These are phyloP conservation scores for Trametes sanguinea DNA, from an alignment of 768 basidiomycete species.

Conservation along the genomic window DNA sequence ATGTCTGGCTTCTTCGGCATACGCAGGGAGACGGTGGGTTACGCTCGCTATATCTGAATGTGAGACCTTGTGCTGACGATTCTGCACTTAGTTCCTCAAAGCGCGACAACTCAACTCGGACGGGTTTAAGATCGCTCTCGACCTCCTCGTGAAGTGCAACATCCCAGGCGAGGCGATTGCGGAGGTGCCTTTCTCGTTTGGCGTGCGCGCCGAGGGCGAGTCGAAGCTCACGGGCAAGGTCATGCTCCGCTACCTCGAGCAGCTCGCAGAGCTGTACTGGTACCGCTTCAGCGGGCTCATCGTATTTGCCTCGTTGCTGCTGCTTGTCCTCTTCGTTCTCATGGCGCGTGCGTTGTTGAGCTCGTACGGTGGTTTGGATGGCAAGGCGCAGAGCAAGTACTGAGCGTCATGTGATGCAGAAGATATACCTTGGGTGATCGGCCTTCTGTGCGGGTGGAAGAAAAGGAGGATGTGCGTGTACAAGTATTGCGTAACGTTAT, in stretches of 20 bases:
- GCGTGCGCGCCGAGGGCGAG: constrained; percentile 34
- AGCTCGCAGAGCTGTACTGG: constrained; percentile 35
- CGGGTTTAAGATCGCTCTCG: constrained; percentile 36
- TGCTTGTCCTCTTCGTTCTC: constrained; percentile 20
- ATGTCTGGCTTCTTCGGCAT: constrained; percentile 37
- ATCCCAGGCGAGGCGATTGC: constrained; percentile 30
- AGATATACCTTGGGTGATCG: not conserved
- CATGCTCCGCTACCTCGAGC: constrained; percentile 33
- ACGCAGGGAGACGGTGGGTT: constrained; percentile 31
- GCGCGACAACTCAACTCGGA: constrained; percentile 30
- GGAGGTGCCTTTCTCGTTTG: constrained; percentile 35
- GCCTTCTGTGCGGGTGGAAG: not conserved
- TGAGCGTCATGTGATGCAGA: not conserved
- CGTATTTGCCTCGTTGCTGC: constrained; percentile 21
- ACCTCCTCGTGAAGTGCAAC: constrained; percentile 33
- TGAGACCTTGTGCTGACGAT: not conserved
- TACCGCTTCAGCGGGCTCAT: constrained; percentile 28
- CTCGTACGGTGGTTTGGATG: constrained; percentile 10
- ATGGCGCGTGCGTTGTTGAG: constrained; percentile 10
- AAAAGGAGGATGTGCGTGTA: constrained; percentile 10
- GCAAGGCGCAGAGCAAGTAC: constrained; percentile 18
- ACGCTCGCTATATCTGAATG: too few relatives aligned
- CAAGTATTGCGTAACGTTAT: constrained; percentile 21
- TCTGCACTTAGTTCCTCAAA: constrained; percentile 30
- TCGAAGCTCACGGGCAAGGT: constrained; percentile 35